Percentiles rank a stretch among this genome's conserved stretches.
These are phyloP conservation scores for Akanthomyces dipterigenus DNA, from an alignment of 2,329 filamentous ascomycete genomes.

Conservation along the genomic window DNA sequence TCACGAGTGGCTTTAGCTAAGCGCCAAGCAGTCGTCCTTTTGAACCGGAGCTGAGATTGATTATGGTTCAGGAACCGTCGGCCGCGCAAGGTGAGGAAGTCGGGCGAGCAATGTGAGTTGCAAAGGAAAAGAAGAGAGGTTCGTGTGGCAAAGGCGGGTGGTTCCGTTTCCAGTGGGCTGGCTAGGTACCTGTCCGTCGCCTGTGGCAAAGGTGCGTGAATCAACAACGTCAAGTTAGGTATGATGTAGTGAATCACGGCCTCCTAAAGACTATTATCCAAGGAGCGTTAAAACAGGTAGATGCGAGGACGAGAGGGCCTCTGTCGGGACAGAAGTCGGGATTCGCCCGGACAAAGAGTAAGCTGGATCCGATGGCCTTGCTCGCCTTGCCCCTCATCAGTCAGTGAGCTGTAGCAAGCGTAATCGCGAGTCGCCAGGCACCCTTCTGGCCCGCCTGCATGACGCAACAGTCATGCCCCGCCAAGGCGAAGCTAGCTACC, in stretches of 20 bases:
- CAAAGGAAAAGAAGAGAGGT: background rate
- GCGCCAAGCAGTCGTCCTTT: background rate
- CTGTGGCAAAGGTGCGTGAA: background rate
- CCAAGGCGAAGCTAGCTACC: background rate
- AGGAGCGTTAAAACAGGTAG: background rate
- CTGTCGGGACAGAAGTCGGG: background rate
- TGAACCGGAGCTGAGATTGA: background rate
- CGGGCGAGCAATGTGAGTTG: background rate
- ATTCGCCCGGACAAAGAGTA: background rate
- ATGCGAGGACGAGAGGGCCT: background rate
- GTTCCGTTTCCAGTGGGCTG: background rate
- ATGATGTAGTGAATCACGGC: background rate
- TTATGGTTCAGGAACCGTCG: background rate
- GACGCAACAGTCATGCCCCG: slow-evolving; percentile 7
- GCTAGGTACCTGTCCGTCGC: background rate
- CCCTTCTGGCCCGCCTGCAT: slow-evolving; percentile 9
- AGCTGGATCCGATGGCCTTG: background rate
- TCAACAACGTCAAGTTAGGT: background rate
- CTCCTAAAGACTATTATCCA: background rate
- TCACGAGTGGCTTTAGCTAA: background rate
- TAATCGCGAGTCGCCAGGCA: background rate
- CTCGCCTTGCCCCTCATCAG: background rate
- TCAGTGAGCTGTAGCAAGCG: background rate
- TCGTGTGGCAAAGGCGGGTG: background rate
- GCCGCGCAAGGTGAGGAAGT: background rate